Conservation (phyloP, 73 alveolate genomes). For the Paramecium tetraurelia region DNA sequence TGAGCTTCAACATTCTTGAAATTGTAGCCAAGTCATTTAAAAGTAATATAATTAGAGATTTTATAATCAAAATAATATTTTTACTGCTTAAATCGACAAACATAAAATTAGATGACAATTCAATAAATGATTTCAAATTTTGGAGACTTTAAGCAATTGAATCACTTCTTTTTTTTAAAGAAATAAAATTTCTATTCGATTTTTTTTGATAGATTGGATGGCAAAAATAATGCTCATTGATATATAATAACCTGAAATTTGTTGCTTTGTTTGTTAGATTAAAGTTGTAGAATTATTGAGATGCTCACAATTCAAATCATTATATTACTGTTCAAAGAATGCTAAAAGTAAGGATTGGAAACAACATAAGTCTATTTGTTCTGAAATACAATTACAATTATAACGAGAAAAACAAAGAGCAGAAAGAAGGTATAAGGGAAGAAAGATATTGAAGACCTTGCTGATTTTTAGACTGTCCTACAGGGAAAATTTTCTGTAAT, state of each 20-base stretch:
- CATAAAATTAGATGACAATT: neutral
- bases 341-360: slow-evolving; percentile 64
- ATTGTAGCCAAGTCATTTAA: neutral
- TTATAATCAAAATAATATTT: neutral
- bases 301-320: slow-evolving; percentile 55
- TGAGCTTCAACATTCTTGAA: neutral
- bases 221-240: neutral
- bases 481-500: slow-evolving; percentile 66
- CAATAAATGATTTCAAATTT: neutral
- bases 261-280: neutral
- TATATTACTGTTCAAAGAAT: slow-evolving; percentile 56
- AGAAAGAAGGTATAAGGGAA: slow-evolving; percentile 42
- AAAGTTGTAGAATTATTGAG: neutral
- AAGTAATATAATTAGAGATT: neutral
- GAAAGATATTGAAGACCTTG: slow-evolving; percentile 29
- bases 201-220: neutral
- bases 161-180: neutral
- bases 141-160: neutral
- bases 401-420: neutral
- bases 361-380: slow-evolving; percentile 51
- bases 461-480: slow-evolving; percentile 47
- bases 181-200: neutral
- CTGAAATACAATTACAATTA: neutral
- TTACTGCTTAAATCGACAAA: neutral
- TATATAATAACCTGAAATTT: neutral